Conservation (phyloP, 352 stramenopile species). For the Globisporangium rhizosaccharum region DNA sequence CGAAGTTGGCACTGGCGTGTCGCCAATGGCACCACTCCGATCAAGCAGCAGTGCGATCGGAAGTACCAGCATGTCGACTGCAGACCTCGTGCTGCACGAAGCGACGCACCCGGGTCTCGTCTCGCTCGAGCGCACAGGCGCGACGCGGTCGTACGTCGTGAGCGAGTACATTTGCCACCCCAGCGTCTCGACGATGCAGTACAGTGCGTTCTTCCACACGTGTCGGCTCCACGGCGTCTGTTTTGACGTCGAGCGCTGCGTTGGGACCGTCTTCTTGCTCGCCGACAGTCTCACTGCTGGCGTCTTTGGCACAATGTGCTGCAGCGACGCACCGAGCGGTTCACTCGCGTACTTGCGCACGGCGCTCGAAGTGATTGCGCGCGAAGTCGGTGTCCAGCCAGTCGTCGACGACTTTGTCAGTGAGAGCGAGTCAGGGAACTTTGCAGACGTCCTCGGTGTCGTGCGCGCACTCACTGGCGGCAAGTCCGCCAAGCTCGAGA, state of each 20-base stretch:
- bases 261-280: conserved; percentile 73
- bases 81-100: conserved; percentile 23
- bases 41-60: background rate
- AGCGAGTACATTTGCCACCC: conserved; percentile 77
- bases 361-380: conserved; percentile 69
- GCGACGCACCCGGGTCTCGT: conserved; percentile 17
- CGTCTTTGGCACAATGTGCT: conserved; percentile 65
- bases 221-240: conserved; percentile 85
- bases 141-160: conserved; percentile 54
- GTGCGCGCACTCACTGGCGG: conserved; percentile 38
- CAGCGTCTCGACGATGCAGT: conserved; percentile 71
- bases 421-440: conserved; percentile 35
- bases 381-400: conserved; percentile 46
- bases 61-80: background rate
- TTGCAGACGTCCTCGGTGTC: conserved; percentile 46
- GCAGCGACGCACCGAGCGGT: conserved; percentile 41
- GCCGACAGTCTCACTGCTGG: conserved; percentile 76
- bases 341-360: conserved; percentile 57
- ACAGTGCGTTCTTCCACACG: conserved; percentile 83
- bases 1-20: background rate
- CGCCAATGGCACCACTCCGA: background rate
- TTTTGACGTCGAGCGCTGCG: conserved; percentile 66
- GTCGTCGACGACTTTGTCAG: conserved; percentile 12
- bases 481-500: conserved; percentile 38
- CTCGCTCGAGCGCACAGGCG: conserved; percentile 12